phyloP scores from a whole-genome alignment of 768 basidiomycete species.

The Cubamyces lactineus region DNA sequence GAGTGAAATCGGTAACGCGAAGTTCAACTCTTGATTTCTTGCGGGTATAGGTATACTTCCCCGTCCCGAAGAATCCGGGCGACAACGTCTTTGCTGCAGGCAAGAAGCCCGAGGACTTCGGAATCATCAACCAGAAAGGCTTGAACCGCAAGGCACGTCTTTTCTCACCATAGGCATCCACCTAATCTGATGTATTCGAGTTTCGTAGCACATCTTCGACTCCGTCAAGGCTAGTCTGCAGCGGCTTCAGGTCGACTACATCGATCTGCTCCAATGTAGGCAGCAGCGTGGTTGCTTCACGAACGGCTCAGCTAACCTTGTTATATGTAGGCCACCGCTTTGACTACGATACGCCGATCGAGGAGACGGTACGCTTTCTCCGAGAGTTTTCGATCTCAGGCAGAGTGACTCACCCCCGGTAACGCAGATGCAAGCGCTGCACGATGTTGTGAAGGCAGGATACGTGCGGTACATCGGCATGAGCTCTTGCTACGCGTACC shows the following conservation, averaged over 20 bases:
- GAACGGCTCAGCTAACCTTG: not conserved
- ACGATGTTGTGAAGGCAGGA: conserved; percentile 50
- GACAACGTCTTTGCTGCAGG: conserved; percentile 20
- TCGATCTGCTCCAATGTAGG: conserved; percentile 58
- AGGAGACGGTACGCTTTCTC: conserved; percentile 36
- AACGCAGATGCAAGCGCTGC: conserved; percentile 47
- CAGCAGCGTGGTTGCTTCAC: not conserved
- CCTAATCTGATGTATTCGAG: too few relatives aligned
- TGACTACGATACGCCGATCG: conserved; percentile 44
- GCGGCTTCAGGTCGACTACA: conserved; percentile 52
- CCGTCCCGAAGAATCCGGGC: conserved; percentile 6
- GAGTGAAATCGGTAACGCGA: too few relatives aligned
- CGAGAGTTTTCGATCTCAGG: too few relatives aligned
- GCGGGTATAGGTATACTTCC: conserved; percentile 15
- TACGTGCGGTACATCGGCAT: conserved; percentile 48
- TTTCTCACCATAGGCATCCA: too few relatives aligned
- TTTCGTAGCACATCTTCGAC: conserved; percentile 21
- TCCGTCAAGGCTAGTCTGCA: conserved; percentile 35
- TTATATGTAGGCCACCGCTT: conserved; percentile 37
- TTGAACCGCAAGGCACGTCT: conserved; percentile 43
- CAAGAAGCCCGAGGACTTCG: conserved; percentile 24
- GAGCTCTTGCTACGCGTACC: conserved; percentile 42
- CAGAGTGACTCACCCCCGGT: not conserved
- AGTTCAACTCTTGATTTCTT: too few relatives aligned
- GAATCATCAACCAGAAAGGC: conserved; percentile 44